phyloP scores from a whole-genome alignment of 495 filamentous ascomycete species.

The Aspergillus panamensis region DNA sequence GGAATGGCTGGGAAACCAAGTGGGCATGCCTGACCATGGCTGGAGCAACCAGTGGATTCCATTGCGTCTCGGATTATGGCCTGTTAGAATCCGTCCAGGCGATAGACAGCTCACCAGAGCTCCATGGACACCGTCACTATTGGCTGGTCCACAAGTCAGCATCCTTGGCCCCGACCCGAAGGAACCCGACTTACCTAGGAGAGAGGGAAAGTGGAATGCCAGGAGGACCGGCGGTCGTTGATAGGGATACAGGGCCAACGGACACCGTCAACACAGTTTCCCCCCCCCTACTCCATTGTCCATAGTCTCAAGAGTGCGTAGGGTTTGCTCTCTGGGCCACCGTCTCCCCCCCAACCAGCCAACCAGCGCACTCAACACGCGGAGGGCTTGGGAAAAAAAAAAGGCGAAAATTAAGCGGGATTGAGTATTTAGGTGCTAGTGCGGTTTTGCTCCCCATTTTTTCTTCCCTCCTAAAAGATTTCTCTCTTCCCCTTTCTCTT shows the following conservation, averaged over 20 bases:
- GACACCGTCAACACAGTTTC: not conserved
- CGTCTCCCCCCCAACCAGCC: conserved; percentile 17
- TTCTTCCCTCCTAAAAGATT: conserved; percentile 35
- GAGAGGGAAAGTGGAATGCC: conserved; percentile 9
- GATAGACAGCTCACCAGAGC: conserved; percentile 18
- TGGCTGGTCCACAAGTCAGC: conserved; percentile 20
- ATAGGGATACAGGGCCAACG: conserved; percentile 6
- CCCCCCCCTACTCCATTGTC: conserved; percentile 4
- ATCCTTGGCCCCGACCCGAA: conserved; percentile 25
- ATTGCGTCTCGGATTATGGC: conserved; percentile 8
- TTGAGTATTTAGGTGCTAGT: conserved; percentile 42
- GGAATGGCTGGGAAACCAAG: conserved; percentile 12
- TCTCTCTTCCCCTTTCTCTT: conserved; percentile 24
- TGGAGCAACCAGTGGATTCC: conserved; percentile 23
- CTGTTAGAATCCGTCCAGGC: conserved; percentile 5
- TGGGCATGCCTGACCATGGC: conserved; percentile 13
- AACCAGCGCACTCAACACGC: conserved; percentile 35
- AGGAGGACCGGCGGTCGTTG: conserved; percentile 5
- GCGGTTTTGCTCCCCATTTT: conserved; percentile 43
- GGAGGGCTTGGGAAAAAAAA: conserved; percentile 37
- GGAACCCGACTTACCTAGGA: conserved; percentile 23
- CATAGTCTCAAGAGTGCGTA: conserved; percentile 18
- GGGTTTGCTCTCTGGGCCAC: conserved; percentile 30
- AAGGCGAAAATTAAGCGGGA: conserved; percentile 46
- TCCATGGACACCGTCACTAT: conserved; percentile 18